Conservation (phyloP, 768 basidiomycete genomes). For the Leccinum truebloodii region DNA sequence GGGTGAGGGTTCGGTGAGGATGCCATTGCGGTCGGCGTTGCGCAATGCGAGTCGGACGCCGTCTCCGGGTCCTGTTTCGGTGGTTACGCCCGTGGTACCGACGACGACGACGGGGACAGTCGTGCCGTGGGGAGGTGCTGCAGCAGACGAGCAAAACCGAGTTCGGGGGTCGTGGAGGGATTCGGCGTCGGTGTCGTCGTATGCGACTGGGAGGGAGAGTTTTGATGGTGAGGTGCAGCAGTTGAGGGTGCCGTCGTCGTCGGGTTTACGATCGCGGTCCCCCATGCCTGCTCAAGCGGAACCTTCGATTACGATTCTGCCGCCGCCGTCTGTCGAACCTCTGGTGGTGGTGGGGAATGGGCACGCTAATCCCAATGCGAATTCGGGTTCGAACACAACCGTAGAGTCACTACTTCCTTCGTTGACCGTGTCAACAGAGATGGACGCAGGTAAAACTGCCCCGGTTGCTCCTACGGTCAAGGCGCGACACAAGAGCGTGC, state of each 20-base stretch:
- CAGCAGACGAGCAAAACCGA: not conserved
- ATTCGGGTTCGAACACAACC: not conserved
- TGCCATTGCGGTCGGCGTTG: constrained; percentile 65
- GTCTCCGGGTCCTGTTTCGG: constrained; percentile 37
- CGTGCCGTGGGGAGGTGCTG: not conserved
- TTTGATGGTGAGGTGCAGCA: constrained; percentile 33
- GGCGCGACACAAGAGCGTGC: constrained; percentile 66
- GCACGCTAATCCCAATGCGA: not conserved
- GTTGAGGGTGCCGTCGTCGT: constrained; percentile 17
- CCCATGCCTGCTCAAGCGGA: not conserved
- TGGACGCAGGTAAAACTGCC: not conserved
- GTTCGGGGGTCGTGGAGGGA: constrained; percentile 12
- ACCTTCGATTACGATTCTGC: constrained; percentile 15
- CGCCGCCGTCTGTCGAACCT: constrained; percentile 9
- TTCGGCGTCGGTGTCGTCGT: constrained; percentile 50
- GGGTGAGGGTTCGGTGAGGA: constrained; percentile 36
- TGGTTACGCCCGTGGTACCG: not conserved
- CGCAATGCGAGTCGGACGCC: constrained; percentile 52
- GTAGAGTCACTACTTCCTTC: not conserved
- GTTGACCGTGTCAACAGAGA: not conserved
- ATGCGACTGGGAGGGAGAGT: constrained; percentile 64
- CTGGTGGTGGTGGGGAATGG: not conserved
- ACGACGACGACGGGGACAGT: not conserved
- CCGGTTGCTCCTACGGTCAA: not conserved
- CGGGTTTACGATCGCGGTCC: not conserved